Evolutionary conservation across 1,284 basidiomycete species (phyloP).

Genomic region (Marasmius tenuissimus): DNA sequence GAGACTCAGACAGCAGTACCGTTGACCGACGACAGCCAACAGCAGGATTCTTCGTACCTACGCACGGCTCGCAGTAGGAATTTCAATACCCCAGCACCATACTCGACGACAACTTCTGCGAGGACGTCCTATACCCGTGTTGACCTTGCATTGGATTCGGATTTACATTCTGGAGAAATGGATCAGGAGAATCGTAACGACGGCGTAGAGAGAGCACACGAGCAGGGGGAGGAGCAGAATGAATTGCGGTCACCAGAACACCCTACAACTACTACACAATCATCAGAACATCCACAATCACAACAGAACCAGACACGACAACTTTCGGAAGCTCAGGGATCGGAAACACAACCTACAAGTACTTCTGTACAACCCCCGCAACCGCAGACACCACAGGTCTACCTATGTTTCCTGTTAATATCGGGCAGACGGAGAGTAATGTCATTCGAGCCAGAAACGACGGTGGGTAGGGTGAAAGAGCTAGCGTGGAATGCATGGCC

Average conservation of each 20-base stretch:
- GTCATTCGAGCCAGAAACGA: constrained; percentile 77
- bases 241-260: neutral
- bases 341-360: neutral
- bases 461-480: constrained; percentile 81
- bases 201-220: neutral
- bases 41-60: neutral
- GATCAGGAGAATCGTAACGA: neutral
- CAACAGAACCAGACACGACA: neutral
- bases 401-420: constrained; percentile 75
- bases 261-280: neutral
- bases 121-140: constrained; percentile 14
- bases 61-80: neutral
- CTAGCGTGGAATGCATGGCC: constrained; percentile 86
- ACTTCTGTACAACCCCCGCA: constrained; percentile 18
- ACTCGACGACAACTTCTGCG: constrained; percentile 11
- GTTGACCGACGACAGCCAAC: too few species aligned
- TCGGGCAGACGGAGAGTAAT: constrained; percentile 73
- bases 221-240: neutral
- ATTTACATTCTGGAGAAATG: neutral
- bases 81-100: neutral
- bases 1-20: too few species aligned
- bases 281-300: neutral
- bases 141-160: neutral
- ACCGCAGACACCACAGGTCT: constrained; percentile 61
- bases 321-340: neutral